Base-by-base conservation (phyloP, 2,329 filamentous ascomycete genomes). In the Aspergillus viridinutans region DNA sequence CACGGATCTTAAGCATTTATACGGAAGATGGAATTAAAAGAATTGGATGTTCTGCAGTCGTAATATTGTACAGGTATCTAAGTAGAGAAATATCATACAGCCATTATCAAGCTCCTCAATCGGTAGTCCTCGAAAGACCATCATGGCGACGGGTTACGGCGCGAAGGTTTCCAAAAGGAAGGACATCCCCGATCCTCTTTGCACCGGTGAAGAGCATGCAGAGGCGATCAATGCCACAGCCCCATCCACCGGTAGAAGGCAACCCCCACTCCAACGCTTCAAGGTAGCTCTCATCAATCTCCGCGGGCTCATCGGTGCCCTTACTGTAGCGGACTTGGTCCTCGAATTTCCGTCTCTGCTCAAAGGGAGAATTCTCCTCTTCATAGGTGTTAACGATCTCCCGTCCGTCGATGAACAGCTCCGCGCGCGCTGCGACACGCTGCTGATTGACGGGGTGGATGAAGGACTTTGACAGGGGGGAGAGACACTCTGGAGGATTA, bases 381-480 rank as follows among this genome's bases (percentile, higher is more conserved):
- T 99, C 94, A 73, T 99, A 99, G 79, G 93, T 95, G 74, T 99
- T 99, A 59, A 93, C 90, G 32, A 96, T 82, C 71, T 99, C 94
- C 54, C 85, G 85, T 43, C 88, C 86, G 51, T 85, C 78, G 60
- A 95, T 84, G 75, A 96, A 96, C 23, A 96, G 83, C 74, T 97
- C 92, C 0, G 89, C 90, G 5, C 92, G 87, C 0, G 90, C 90
- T 1, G 91, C 88, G 1, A 96, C 85, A 8, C 83, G 74, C 70
- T 97, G 92, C 14, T 81, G 80, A 0, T 87, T 88, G 8, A 69
- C 73, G 0, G 85, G 83, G 70, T 92, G 90, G 21, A 81, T 67
- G 75, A 90, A 96, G 53, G 90, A 92, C 78, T 97, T 97, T 25
- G 92, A 86, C 7, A 99, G 83, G 0, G 94, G 94, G 0, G 92